Percentiles rank a stretch among this genome's conserved stretches.
phyloP scores from a whole-genome alignment of 78 protist genomes.

The Dictyostelium firmibasis region DNA sequence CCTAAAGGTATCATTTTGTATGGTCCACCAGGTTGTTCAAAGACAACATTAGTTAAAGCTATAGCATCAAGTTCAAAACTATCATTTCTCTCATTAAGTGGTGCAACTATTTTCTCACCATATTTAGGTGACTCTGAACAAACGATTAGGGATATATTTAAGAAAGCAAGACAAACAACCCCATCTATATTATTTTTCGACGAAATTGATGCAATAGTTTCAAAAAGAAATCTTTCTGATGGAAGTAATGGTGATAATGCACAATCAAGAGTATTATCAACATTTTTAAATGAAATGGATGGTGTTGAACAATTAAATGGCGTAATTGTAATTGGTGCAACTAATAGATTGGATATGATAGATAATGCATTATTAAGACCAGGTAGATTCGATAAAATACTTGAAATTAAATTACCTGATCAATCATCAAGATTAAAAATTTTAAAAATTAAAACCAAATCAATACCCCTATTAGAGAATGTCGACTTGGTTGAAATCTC shows the following conservation, averaged over 20 bases:
- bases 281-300: conserved; percentile 92
- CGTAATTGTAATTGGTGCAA: conserved; percentile 85
- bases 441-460: conserved; percentile 50
- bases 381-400: conserved; percentile 82
- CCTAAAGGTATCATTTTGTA: conserved; percentile 89
- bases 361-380: conserved; percentile 90
- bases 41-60: conserved; percentile 93
- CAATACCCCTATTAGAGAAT: conserved; percentile 22
- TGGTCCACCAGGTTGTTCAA: conserved; percentile 96
- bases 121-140: conserved; percentile 93
- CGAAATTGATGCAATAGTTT: conserved; percentile 94
- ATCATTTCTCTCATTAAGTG: conserved; percentile 84
- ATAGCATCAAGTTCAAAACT: conserved; percentile 63
- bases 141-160: conserved; percentile 78
- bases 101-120: conserved; percentile 89
- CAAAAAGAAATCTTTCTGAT: conserved; percentile 33
- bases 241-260: conserved; percentile 24
- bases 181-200: conserved; percentile 95
- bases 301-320: conserved; percentile 83
- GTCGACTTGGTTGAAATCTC: conserved; percentile 54
- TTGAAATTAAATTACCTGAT: conserved; percentile 77
- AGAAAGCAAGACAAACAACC: conserved; percentile 77
- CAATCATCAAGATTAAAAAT: conserved; percentile 47
- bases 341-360: conserved; percentile 86
- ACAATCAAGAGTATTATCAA: conserved; percentile 77